Base-by-base conservation (phyloP, 129 eudicot genomes). In the Centrapalus pauciflorus region DNA sequence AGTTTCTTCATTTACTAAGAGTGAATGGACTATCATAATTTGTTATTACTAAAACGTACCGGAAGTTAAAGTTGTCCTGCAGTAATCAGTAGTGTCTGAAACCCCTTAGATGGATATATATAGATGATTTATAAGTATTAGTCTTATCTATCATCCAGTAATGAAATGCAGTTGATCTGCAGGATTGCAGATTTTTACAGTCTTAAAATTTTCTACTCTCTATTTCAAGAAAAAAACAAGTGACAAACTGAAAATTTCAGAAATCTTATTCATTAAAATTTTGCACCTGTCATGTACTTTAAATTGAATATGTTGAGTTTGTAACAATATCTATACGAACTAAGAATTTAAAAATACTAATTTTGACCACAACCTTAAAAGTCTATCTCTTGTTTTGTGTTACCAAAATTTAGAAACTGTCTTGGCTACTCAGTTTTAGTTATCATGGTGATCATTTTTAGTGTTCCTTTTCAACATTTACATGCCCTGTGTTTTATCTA, bases 401-500 rank as follows among this genome's bases (percentile, higher is more conserved):
- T n/a, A n/a, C n/a, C n/a, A n/a, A n/a, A n/a, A n/a, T n/a, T n/a
- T n/a, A n/a, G n/a, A n/a, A n/a, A n/a, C n/a, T n/a, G n/a, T n/a
- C n/a, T n/a, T n/a, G n/a, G n/a, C n/a, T n/a, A n/a, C n/a, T n/a
- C n/a, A n/a, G n/a, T 4, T 26, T 5, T 61, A 10, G 7, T 28
- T 51, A 54, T 16, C 7, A 20, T 27, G 12, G 21, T 10, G 16
- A 45, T 29, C 4, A 37, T 1, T 67, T 26, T 35, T 64, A 12
- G 17, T 17, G 14, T 61, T 13, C n/a, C 26, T 40, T 20, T 41
- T 52, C 26, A 65, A 55, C 6, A 3, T 24, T 70, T 23, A 10
- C 70, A 17, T 64, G 20, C 20, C 7, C 5, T 19, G 5, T 50
- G 24, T 48, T 64, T 33, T 14, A 37, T 58, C 68, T 82, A 33